A percentile compares a stretch with the other conserved stretches of the same genome.
phyloP scores from a whole-genome alignment of 768 basidiomycete genomes.

The Termitomyces sp. region DNA sequence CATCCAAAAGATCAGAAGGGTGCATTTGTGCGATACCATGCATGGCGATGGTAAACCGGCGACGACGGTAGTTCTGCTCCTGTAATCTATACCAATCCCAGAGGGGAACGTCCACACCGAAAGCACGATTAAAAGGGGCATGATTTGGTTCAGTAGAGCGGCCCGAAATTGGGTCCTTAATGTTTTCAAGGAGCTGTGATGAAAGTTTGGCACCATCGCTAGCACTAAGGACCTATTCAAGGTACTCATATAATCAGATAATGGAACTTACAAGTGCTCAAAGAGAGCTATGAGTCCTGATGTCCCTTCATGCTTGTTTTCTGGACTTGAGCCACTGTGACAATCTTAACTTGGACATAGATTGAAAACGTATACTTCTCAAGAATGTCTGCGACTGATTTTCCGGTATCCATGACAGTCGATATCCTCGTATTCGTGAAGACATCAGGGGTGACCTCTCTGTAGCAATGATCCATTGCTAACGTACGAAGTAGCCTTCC shows the following conservation, averaged over 20 bases:
- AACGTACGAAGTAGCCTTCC: slow-evolving; percentile 24
- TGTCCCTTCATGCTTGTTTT: slow-evolving; percentile 22
- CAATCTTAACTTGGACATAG: no score
- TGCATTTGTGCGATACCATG: not conserved
- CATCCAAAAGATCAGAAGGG: not conserved
- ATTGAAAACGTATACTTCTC: slow-evolving; percentile 6
- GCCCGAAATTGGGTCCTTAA: slow-evolving; percentile 16
- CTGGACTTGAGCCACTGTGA: slow-evolving; percentile 13
- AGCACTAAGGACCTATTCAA: slow-evolving; percentile 9
- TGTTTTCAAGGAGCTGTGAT: slow-evolving; percentile 20
- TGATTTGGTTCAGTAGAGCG: slow-evolving; percentile 14
- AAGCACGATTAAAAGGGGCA: slow-evolving; percentile 8
- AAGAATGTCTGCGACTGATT: slow-evolving; percentile 20
- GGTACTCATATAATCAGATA: not conserved
- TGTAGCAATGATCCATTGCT: slow-evolving; percentile 28
- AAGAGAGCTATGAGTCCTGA: slow-evolving; percentile 20
- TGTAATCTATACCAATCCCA: no score
- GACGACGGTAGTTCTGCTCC: not conserved
- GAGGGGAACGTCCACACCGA: not conserved
- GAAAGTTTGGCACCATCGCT: slow-evolving; percentile 17
- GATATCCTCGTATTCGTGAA: slow-evolving; percentile 31
- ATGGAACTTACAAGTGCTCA: slow-evolving; percentile 14
- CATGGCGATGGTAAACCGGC: slow-evolving; percentile 1
- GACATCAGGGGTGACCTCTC: slow-evolving; percentile 29
- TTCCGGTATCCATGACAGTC: slow-evolving; percentile 22